Percentiles rank a stretch among this genome's conserved stretches.
These are phyloP conservation scores for Nicotiana tomentosiformis DNA, from an alignment of 257 asterid genomes.

Conservation along the genomic window DNA sequence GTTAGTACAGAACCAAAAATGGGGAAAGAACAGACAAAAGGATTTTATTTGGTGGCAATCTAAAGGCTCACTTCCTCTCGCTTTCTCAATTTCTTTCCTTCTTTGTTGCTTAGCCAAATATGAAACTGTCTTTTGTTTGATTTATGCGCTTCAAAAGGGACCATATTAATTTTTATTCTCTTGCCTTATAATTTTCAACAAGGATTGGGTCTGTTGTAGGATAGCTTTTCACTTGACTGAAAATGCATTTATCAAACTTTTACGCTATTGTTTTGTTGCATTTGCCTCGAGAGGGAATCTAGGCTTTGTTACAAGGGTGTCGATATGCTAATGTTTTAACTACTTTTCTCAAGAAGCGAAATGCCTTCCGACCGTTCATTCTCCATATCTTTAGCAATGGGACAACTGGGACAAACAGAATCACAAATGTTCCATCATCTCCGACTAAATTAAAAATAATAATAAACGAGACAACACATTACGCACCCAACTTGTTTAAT, in stretches of 20 bases:
- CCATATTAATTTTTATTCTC: neutral
- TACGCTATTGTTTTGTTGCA: neutral
- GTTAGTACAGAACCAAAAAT: neutral
- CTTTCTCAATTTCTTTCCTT: neutral
- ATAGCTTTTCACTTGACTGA: neutral
- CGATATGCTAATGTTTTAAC: too few species aligned
- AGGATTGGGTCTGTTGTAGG: too few species aligned
- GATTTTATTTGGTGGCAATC: neutral
- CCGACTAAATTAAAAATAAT: neutral
- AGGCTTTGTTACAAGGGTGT: neutral
- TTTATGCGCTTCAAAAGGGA: neutral
- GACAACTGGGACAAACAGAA: neutral
- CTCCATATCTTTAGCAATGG: neutral
- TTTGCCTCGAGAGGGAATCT: neutral
- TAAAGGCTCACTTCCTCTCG: neutral
- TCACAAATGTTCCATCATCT: neutral
- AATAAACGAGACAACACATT: neutral
- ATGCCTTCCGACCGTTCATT: neutral
- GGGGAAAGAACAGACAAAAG: neutral
- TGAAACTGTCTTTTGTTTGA: neutral
- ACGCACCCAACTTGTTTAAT: too few species aligned
- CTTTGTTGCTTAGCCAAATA: conserved; percentile 8
- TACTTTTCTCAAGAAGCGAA: neutral
- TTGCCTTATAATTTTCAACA: too few species aligned
- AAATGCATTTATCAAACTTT: neutral